phyloP scores from a whole-genome alignment of 352 stramenopile genomes.

The Pythium brachiatum region DNA sequence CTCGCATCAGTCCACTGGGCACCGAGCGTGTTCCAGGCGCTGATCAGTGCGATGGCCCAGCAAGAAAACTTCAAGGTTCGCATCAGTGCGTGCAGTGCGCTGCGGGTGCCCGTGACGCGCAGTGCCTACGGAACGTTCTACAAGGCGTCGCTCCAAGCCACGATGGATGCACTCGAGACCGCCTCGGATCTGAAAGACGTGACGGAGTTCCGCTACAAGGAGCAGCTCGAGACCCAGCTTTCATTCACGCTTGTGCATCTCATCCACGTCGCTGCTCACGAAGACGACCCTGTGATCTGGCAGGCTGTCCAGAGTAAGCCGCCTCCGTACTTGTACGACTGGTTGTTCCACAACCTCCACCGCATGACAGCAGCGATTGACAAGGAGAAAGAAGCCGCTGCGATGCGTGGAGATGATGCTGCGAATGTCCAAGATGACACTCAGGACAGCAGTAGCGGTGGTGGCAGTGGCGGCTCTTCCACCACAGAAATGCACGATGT shows the following conservation, averaged over 20 bases:
- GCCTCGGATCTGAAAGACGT: slow-evolving; percentile 85
- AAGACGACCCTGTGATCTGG: slow-evolving; percentile 71
- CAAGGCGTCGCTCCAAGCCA: slow-evolving; percentile 52
- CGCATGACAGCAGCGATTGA: slow-evolving; percentile 74
- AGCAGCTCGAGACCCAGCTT: slow-evolving; percentile 83
- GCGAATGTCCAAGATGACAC: slow-evolving; percentile 9
- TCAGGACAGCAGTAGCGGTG: slow-evolving; percentile 17
- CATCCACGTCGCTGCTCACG: slow-evolving; percentile 69
- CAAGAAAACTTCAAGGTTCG: slow-evolving; percentile 90
- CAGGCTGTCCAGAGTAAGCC: slow-evolving; percentile 64
- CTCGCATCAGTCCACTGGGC: slow-evolving; percentile 78
- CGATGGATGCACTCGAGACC: slow-evolving; percentile 77
- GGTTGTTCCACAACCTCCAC: slow-evolving; percentile 85
- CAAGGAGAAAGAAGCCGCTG: slow-evolving; percentile 35
- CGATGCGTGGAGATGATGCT: slow-evolving; percentile 21
- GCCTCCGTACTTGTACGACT: slow-evolving; percentile 82
- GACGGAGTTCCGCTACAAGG: slow-evolving; percentile 90
- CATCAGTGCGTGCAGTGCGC: slow-evolving; percentile 75
- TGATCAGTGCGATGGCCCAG: slow-evolving; percentile 74
- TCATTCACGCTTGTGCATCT: slow-evolving; percentile 85
- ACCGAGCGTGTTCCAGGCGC: slow-evolving; percentile 66
- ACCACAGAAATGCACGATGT: slow-evolving; percentile 57
- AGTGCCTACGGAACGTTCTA: slow-evolving; percentile 77
- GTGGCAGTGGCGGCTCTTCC: slow-evolving; percentile 21
- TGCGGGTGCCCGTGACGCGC: slow-evolving; percentile 67